Evolutionary conservation across 1,284 basidiomycete genomes (phyloP).

Genomic region (Phylloboletellus chloephorus): DNA sequence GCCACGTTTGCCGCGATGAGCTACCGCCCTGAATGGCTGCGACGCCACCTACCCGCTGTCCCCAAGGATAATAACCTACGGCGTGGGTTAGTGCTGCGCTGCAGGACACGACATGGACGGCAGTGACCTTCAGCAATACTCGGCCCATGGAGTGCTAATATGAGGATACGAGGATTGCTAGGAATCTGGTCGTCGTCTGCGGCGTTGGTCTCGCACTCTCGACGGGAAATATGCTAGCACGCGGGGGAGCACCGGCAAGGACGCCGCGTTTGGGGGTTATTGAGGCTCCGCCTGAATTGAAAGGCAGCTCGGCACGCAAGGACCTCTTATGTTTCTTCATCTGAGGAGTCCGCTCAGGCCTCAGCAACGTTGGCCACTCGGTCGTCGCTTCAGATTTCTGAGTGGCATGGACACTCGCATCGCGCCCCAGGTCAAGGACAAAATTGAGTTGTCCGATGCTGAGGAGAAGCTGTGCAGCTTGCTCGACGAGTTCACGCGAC

Average conservation of each 20-base stretch:
- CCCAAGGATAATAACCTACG: conserved; percentile 93
- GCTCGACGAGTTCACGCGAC: conserved; percentile 60
- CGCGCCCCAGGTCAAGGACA: conserved; percentile 25
- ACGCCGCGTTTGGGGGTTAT: conserved; percentile 15
- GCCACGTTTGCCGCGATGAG: conserved; percentile 17
- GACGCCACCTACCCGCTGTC: conserved; percentile 79
- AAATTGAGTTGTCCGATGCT: conserved; percentile 48
- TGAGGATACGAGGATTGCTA: conserved; percentile 1
- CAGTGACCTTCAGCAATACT: conserved; percentile 87
- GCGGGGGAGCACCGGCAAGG: conserved; percentile 23
- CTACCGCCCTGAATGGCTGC: conserved; percentile 3
- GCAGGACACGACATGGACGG: not conserved
- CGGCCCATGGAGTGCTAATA: conserved; percentile 60
- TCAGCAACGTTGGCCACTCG: conserved; percentile 11
- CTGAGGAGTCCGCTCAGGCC: not conserved
- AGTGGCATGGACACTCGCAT: conserved; percentile 30
- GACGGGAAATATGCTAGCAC: conserved; percentile 5
- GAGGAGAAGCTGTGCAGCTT: conserved; percentile 60
- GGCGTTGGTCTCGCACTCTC: conserved; percentile 7
- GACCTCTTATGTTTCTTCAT: conserved; percentile 8
- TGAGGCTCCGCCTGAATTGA: conserved; percentile 25
- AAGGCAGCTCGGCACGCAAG: not conserved
- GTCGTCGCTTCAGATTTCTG: conserved; percentile 1
- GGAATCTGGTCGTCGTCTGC: conserved; percentile 11
- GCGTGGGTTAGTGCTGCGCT: conserved; percentile 12